Base-by-base conservation (phyloP, 371 early-diverging fungal genomes). In the Mucor plumbeus region DNA sequence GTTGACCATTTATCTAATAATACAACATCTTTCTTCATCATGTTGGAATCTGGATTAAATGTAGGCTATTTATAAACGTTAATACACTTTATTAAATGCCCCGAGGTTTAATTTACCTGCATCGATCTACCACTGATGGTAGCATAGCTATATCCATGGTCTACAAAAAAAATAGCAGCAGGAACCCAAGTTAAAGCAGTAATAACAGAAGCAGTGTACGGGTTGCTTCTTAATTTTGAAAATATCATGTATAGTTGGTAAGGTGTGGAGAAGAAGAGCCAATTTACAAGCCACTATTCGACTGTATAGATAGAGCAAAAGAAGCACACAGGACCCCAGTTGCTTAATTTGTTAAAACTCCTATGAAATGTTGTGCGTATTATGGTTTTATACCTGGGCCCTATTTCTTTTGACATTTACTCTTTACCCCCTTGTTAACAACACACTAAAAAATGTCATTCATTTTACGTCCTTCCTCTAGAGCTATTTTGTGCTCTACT, bases 1-100 rank as follows among this genome's bases (percentile, higher is more conserved):
- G 85, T 85, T 14, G 83, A 73, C 84, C 83, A 85, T 58, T 86
- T 87, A 74, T 94, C 91, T 35, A 95, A 75, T n/a, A 95, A 71
- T 3, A 96, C 92, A 21, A 91, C 75, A 71, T 95, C 95, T 41
- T 84, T 85, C 64, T 71, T 67, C 58, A 92, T 74, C 68, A 74
- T 67, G 73, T 88, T 91, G 40, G 87, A 85, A 77, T 97, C 94
- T n/a, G 97, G 95, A 65, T 95, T 97, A 43, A 97, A 85, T 10
- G 93, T 91, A 9, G 95, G 95, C 89, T 91, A 67, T 39, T 7
- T 41, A 26, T 34, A 31, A 4, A 34, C 17, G 56, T 56, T 13
- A 56, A 56, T 53, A 26, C 26, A 9, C 26, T 0, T 8, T 47
- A n/a, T 47, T 8, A 10, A 9, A 53, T 53, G 31, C 14, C 31